Conservation (phyloP, 2,329 filamentous ascomycete genomes). For the Bipolaris victoriae region DNA sequence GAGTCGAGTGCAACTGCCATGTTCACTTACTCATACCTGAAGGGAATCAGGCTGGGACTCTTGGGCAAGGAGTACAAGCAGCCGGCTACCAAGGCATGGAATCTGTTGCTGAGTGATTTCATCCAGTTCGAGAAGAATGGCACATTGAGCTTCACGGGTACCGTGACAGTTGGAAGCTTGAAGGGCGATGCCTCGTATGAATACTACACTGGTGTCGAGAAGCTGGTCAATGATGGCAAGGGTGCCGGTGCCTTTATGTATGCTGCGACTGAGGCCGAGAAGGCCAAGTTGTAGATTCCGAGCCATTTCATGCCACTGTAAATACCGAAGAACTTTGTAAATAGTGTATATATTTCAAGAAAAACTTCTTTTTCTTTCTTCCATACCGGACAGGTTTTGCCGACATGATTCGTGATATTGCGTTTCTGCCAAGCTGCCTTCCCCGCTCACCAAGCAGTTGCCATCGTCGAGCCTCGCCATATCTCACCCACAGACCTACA, state of each 20-base stretch:
- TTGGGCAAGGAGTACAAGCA: conserved; percentile 46
- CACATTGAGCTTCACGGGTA: conserved; percentile 59
- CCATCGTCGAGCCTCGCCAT: neutral
- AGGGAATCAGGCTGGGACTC: conserved; percentile 43
- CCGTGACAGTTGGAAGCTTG: conserved; percentile 60
- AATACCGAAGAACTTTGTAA: neutral
- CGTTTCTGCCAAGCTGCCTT: neutral
- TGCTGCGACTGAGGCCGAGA: conserved; percentile 42
- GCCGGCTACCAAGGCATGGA: conserved; percentile 53
- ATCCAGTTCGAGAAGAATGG: conserved; percentile 56
- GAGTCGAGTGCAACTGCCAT: conserved; percentile 66
- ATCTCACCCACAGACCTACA: neutral
- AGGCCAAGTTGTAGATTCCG: conserved; percentile 13
- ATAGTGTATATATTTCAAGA: neutral
- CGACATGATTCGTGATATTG: neutral
- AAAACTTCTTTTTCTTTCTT: neutral
- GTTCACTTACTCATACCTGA: conserved; percentile 47
- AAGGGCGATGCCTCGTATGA: conserved; percentile 58
- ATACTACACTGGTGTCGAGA: conserved; percentile 49
- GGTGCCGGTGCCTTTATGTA: conserved; percentile 53
- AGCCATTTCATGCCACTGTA: neutral
- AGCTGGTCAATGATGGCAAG: conserved; percentile 49
- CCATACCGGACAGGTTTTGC: neutral
- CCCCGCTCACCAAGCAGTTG: neutral
- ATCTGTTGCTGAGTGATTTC: conserved; percentile 53